These are phyloP conservation scores for Carpinus fangiana DNA, from an alignment of 306 rosid species.

Conservation along the genomic window DNA sequence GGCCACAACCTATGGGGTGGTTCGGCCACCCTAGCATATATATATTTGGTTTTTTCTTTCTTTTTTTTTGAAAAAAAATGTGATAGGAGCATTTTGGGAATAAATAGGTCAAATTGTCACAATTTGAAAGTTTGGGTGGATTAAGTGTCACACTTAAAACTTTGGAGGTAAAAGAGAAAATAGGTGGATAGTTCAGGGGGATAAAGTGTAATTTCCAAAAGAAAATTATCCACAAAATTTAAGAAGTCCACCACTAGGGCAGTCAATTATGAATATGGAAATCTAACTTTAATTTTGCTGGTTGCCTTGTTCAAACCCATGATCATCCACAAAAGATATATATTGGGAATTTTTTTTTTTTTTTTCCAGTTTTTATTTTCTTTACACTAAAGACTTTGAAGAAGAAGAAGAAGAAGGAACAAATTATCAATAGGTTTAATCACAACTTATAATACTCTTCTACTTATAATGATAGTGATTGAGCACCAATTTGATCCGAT, in stretches of 20 bases:
- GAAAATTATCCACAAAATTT: neutral
- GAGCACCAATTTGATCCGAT: conserved; percentile 11
- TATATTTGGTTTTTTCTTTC: no score
- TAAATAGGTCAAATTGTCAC: no score
- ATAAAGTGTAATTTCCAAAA: no score
- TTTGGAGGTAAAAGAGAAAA: no score
- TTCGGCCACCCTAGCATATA: no score
- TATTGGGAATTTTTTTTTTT: no score
- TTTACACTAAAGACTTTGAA: neutral
- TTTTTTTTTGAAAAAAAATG: no score
- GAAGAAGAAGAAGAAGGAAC: neutral
- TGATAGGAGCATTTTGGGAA: no score
- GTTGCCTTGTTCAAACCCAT: neutral
- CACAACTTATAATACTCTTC: neutral
- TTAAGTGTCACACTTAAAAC: no score
- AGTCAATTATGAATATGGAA: neutral
- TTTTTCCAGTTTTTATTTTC: neutral
- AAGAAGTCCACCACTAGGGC: neutral
- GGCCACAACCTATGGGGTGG: no score
- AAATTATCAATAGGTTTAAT: neutral
- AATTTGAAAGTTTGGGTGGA: no score
- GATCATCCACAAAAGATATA: neutral
- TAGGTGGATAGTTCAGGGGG: no score
- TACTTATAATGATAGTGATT: neutral
- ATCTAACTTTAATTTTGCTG: neutral